Percentiles rank a stretch among this genome's conserved stretches.
Conservation (phyloP, 345 rosid genomes). For the Rhodamnia rubescens region DNA sequence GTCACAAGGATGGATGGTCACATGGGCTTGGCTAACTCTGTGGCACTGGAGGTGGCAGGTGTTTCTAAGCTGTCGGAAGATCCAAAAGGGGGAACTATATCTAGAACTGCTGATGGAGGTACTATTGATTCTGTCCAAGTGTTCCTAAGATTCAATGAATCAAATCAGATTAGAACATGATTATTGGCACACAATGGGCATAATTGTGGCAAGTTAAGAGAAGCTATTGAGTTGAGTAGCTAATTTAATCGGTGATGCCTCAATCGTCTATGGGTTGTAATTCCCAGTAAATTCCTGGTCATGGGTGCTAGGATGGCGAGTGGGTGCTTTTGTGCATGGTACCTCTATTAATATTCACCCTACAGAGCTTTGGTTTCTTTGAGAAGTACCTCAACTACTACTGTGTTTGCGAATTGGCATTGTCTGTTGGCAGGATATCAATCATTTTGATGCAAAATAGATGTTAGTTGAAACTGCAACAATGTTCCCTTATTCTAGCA, state of each 20-base stretch:
- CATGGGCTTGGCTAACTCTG: slow-evolving; percentile 85
- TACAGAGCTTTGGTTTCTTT: not conserved
- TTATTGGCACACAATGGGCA: not conserved
- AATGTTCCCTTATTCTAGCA: not conserved
- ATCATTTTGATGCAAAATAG: not conserved
- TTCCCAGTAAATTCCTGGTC: not conserved
- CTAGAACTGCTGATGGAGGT: slow-evolving; percentile 57
- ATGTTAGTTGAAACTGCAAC: not conserved
- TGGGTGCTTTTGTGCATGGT: not conserved
- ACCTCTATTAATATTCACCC: not conserved
- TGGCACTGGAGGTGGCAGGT: slow-evolving; percentile 58
- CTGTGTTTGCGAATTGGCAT: not conserved
- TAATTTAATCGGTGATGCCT: not conserved
- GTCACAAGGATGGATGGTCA: slow-evolving; percentile 86
- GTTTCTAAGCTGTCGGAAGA: slow-evolving; percentile 40
- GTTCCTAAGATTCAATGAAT: not conserved
- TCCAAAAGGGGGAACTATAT: slow-evolving; percentile 66
- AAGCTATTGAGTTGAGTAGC: not conserved
- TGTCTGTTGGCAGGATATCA: not conserved
- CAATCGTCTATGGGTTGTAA: not conserved
- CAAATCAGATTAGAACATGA: not conserved
- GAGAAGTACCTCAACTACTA: not conserved
- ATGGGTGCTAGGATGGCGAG: not conserved
- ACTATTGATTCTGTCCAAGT: not conserved
- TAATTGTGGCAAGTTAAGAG: not conserved